phyloP scores from a whole-genome alignment of 2,329 filamentous ascomycete species.

The Claviceps sp. region DNA sequence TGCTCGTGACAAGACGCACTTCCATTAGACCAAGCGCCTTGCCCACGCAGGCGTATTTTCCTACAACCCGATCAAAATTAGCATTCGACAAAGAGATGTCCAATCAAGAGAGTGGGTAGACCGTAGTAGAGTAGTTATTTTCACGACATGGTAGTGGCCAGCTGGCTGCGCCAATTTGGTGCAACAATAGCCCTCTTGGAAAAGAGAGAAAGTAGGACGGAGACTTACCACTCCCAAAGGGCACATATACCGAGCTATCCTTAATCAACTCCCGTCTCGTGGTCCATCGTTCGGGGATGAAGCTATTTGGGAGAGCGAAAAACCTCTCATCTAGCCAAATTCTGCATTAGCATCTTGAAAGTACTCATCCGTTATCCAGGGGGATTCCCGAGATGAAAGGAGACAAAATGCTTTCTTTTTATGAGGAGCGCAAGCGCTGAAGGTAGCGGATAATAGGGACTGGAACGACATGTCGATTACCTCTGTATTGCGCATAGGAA shows the following conservation, averaged over 20 bases:
- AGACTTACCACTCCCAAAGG: constrained; percentile 15
- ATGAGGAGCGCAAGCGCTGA: too few relatives aligned
- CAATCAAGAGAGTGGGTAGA: too few relatives aligned
- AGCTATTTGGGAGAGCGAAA: constrained; percentile 12
- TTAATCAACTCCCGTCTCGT: constrained; percentile 15
- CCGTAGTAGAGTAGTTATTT: not conserved
- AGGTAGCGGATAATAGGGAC: not conserved
- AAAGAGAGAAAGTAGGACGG: not conserved
- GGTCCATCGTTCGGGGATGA: constrained; percentile 23
- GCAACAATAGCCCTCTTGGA: not conserved
- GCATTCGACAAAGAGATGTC: too few relatives aligned
- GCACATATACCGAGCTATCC: constrained; percentile 12
- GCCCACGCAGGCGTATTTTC: constrained; percentile 21
- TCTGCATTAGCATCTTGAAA: not conserved
- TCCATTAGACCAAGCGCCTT: constrained; percentile 24
- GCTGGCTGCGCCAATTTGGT: too few relatives aligned
- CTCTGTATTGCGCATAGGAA: constrained; percentile 7
- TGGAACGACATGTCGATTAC: not conserved
- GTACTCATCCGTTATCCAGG: not conserved
- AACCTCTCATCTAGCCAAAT: constrained; percentile 7
- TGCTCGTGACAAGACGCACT: constrained; percentile 6
- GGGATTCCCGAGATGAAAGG: not conserved
- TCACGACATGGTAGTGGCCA: not conserved
- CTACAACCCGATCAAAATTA: constrained; percentile 6
- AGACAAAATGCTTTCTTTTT: not conserved